phyloP scores from a whole-genome alignment of 1,284 basidiomycete genomes.

The Cystobasidiaceae sp. region DNA sequence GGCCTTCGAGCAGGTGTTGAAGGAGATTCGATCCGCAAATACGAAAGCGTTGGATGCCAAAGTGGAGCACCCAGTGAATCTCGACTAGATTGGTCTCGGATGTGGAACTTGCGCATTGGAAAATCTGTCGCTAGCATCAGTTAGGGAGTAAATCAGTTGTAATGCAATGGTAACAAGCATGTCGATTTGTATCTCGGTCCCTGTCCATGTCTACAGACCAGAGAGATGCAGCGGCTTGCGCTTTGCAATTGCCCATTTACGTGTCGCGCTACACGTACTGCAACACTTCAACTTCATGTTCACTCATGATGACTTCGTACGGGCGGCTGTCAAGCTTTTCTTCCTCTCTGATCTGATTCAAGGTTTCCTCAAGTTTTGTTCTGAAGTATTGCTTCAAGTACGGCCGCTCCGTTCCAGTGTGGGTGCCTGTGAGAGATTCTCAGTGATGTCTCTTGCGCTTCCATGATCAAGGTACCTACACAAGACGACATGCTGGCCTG shows the following conservation, averaged over 20 bases:
- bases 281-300: conserved; percentile 27
- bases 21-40: background rate
- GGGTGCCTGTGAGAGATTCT: conserved; percentile 6
- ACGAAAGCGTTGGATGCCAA: background rate
- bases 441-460: background rate
- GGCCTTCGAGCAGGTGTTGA: conserved; percentile 50
- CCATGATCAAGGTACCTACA: conserved; percentile 3
- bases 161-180: too few species aligned
- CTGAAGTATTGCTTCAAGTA: conserved; percentile 28
- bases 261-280: conserved; percentile 31
- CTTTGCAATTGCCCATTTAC: background rate
- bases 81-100: too few species aligned
- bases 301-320: conserved; percentile 27
- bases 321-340: conserved; percentile 22
- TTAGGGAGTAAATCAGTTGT: too few species aligned
- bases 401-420: conserved; percentile 31
- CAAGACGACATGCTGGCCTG: conserved; percentile 21
- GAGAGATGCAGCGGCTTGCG: background rate
- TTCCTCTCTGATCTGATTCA: conserved; percentile 23
- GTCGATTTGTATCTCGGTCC: too few species aligned
- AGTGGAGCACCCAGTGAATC: background rate
- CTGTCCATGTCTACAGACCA: too few species aligned
- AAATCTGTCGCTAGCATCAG: too few species aligned
- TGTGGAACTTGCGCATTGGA: too few species aligned
- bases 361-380: conserved; percentile 23